A percentile compares a stretch with the other conserved stretches of the same genome.
Evolutionary conservation across 2,329 filamentous ascomycete genomes (phyloP).

Genomic region (Davidsoniella virescens): DNA sequence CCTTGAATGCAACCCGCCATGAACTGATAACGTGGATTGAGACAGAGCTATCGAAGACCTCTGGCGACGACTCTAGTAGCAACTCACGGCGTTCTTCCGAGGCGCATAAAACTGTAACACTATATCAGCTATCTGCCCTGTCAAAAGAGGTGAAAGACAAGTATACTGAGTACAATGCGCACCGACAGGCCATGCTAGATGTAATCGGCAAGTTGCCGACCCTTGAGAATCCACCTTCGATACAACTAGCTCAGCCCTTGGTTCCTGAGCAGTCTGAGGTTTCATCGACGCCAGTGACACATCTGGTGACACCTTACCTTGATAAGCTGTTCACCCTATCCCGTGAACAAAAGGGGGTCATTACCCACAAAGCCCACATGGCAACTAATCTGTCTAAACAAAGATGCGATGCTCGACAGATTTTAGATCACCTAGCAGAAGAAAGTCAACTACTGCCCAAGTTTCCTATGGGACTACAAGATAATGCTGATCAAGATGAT

Average conservation of each 20-base stretch:
- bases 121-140: conserved; percentile 14
- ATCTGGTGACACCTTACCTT: conserved; percentile 41
- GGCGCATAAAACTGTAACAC: conserved; percentile 7
- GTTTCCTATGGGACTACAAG: conserved; percentile 31
- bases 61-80: neutral
- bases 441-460: conserved; percentile 45
- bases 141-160: conserved; percentile 30
- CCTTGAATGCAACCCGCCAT: conserved; percentile 38
- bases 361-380: conserved; percentile 42
- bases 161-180: conserved; percentile 36
- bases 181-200: conserved; percentile 28
- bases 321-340: conserved; percentile 35
- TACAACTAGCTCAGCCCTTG: conserved; percentile 9
- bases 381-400: conserved; percentile 33
- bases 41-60: conserved; percentile 28
- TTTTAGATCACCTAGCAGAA: conserved; percentile 37
- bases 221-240: conserved; percentile 7
- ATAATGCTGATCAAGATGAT: conserved; percentile 25
- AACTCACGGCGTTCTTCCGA: conserved; percentile 1
- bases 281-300: conserved; percentile 16
- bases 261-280: neutral
- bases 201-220: conserved; percentile 4
- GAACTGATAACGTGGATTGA: conserved; percentile 52
- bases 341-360: conserved; percentile 38
- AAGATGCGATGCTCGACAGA: conserved; percentile 32